Percentiles rank a stretch among this genome's conserved stretches.
phyloP scores from a whole-genome alignment of 352 stramenopile genomes.

The Globisporangium apiculatum region DNA sequence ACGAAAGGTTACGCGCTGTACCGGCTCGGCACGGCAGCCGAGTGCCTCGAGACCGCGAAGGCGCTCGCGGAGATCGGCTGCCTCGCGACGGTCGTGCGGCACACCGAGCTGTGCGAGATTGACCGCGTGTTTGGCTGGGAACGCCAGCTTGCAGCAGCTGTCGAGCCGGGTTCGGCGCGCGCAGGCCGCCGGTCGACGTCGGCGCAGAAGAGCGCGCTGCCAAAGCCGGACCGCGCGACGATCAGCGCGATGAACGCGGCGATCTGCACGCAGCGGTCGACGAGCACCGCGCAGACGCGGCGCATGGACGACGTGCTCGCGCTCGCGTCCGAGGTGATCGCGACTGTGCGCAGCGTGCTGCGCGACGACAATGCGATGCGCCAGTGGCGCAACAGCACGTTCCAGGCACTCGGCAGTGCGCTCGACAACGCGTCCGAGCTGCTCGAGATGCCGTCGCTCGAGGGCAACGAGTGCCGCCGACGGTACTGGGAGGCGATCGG shows the following conservation, averaged over 20 bases:
- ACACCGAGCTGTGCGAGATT: constrained; percentile 25
- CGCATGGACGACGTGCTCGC: constrained; percentile 18
- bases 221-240: constrained; percentile 25
- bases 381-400: constrained; percentile 21
- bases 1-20: constrained; percentile 45
- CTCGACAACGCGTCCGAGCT: constrained; percentile 9
- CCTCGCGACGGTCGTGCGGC: constrained; percentile 33
- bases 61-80: constrained; percentile 34
- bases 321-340: constrained; percentile 34
- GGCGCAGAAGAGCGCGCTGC: constrained; percentile 20
- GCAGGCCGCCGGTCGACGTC: constrained; percentile 28
- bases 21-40: constrained; percentile 21
- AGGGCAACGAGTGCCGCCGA: constrained; percentile 5
- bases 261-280: constrained; percentile 7
- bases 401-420: constrained; percentile 19
- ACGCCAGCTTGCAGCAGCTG: constrained; percentile 18
- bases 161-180: constrained; percentile 42
- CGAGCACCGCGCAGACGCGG: not conserved
- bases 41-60: constrained; percentile 31
- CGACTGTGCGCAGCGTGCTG: constrained; percentile 21
- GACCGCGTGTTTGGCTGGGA: constrained; percentile 48
- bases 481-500: constrained; percentile 34
- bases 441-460: constrained; percentile 9
- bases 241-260: constrained; percentile 41
- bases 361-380: constrained; percentile 11